Evolutionary conservation across 495 filamentous ascomycete genomes (phyloP).

Genomic region (Penicillium silybi): DNA sequence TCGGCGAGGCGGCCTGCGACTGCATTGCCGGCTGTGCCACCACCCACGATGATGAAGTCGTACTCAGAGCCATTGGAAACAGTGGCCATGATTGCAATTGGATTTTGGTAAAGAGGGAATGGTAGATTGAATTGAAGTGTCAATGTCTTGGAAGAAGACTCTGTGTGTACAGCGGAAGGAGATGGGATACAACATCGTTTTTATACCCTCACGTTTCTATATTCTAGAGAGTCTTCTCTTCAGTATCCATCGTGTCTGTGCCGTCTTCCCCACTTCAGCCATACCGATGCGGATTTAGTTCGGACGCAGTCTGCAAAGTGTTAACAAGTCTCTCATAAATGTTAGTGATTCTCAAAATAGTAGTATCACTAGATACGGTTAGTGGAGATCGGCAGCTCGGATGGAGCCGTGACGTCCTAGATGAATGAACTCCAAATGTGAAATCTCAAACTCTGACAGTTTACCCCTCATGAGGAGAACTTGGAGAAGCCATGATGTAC

Average conservation of each 20-base stretch:
- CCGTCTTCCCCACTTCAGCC: too few species aligned
- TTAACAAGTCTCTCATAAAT: too few species aligned
- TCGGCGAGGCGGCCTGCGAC: constrained; percentile 58
- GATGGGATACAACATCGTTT: too few species aligned
- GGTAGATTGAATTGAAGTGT: too few species aligned
- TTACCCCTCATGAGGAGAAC: background rate
- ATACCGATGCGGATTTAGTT: too few species aligned
- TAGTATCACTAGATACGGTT: background rate
- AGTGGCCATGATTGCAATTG: constrained; percentile 22
- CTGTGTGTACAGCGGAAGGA: too few species aligned
- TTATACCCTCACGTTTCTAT: too few species aligned
- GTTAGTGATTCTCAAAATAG: background rate
- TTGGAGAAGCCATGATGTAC: background rate
- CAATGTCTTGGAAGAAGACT: too few species aligned
- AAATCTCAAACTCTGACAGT: background rate
- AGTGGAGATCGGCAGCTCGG: background rate
- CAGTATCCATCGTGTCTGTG: too few species aligned
- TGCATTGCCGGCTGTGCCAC: constrained; percentile 56
- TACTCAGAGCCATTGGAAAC: constrained; percentile 27
- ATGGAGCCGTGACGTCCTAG: background rate
- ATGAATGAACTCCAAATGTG: background rate
- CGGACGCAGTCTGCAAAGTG: too few species aligned
- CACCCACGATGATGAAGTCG: constrained; percentile 45
- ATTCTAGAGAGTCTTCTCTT: too few species aligned
- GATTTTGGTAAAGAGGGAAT: too few species aligned